Evolutionary conservation across 2,329 filamentous ascomycete species (phyloP).

Genomic region (Colletotrichum australisinense): DNA sequence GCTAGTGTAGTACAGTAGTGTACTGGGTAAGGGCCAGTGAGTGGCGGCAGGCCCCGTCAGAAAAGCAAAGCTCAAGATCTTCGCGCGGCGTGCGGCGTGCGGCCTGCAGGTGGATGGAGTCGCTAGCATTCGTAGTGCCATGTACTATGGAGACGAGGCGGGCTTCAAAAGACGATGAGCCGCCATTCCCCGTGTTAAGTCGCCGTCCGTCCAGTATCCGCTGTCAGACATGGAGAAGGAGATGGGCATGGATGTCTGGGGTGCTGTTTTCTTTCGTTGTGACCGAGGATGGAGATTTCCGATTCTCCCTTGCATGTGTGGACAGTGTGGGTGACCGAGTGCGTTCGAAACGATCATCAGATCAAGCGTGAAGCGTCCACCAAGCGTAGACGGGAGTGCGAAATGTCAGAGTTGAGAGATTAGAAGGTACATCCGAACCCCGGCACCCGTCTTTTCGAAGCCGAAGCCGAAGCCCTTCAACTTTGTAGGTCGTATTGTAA

Average conservation of each 20-base stretch:
- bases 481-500: background rate
- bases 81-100: background rate
- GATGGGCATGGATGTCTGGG: background rate
- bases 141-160: background rate
- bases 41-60: background rate
- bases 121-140: background rate
- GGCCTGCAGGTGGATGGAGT: background rate
- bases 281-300: background rate
- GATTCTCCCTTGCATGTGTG: background rate
- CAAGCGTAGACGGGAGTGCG: background rate
- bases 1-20: no score
- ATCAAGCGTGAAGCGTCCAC: no score
- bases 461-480: background rate
- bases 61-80: background rate
- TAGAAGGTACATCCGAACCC: background rate
- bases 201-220: background rate
- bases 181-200: background rate
- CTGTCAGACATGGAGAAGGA: background rate
- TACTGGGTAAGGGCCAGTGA: background rate
- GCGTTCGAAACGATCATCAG: background rate
- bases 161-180: background rate
- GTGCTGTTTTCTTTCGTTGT: background rate
- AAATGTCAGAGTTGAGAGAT: background rate
- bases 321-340: background rate
- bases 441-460: background rate